These are phyloP conservation scores for Neonectria coccinea DNA, from an alignment of 2,329 filamentous ascomycete genomes.

Conservation along the genomic window DNA sequence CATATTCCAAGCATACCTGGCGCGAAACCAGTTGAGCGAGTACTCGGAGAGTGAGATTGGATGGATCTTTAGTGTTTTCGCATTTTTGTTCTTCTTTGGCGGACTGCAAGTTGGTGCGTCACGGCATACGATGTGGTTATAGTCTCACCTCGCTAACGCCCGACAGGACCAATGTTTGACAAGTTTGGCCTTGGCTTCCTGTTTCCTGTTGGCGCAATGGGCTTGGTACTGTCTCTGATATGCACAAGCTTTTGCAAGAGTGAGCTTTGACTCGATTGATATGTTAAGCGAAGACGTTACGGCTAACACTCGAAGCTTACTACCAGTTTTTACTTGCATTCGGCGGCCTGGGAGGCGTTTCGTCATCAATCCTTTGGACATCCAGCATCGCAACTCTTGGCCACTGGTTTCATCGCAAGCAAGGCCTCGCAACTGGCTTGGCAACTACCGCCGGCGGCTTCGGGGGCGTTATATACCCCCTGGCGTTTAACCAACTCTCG, in stretches of 20 bases:
- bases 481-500: conserved; percentile 46
- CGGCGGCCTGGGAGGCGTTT: conserved; percentile 72
- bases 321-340: conserved; percentile 80
- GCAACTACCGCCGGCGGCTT: conserved; percentile 73
- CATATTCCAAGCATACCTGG: conserved; percentile 12
- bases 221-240: conserved; percentile 11
- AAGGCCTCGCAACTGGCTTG: conserved; percentile 76
- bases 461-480: conserved; percentile 65
- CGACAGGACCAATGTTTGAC: conserved; percentile 20
- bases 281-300: not conserved
- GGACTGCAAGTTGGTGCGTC: conserved; percentile 72
- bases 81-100: conserved; percentile 77
- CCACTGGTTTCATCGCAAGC: conserved; percentile 74
- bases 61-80: conserved; percentile 80
- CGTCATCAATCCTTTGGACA: conserved; percentile 76
- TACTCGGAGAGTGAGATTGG: conserved; percentile 50
- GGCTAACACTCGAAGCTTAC: conserved; percentile 57
- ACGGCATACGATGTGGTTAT: not conserved
- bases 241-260: conserved; percentile 13
- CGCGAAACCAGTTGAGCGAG: not conserved
- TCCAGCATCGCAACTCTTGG: conserved; percentile 75
- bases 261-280: not conserved
- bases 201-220: conserved; percentile 5
- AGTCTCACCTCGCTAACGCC: not conserved
- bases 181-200: not conserved